Percentiles rank a stretch among this genome's conserved stretches.
Conservation (phyloP, 2,329 filamentous ascomycete genomes). For the Zymoseptoria crescenta region DNA sequence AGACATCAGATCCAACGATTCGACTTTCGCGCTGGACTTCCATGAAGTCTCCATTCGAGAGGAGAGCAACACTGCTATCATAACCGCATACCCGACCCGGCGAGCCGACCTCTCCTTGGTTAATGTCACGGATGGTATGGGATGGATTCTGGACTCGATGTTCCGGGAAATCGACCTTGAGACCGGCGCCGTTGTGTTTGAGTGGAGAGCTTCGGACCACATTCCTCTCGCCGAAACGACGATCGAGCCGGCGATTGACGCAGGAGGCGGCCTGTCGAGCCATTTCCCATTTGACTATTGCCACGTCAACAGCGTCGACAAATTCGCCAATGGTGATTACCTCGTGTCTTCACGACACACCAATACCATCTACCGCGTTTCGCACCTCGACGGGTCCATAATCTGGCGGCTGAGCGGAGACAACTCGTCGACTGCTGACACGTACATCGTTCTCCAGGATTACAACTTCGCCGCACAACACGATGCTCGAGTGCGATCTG, state of each 20-base stretch:
- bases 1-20: slow-evolving; percentile 28
- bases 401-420: slow-evolving; percentile 30
- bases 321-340: slow-evolving; percentile 31
- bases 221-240: slow-evolving; percentile 19
- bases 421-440: slow-evolving; percentile 4
- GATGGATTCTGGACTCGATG: slow-evolving; percentile 22
- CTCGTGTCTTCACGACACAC: slow-evolving; percentile 34
- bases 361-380: slow-evolving; percentile 33
- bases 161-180: slow-evolving; percentile 39
- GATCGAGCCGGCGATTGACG: background rate
- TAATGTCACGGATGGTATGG: slow-evolving; percentile 5
- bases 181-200: slow-evolving; percentile 34
- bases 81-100: background rate
- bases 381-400: slow-evolving; percentile 27
- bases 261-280: slow-evolving; percentile 1
- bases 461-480: slow-evolving; percentile 11
- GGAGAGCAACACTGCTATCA: slow-evolving; percentile 1
- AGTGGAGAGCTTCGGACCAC: slow-evolving; percentile 40
- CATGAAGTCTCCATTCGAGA: slow-evolving; percentile 33
- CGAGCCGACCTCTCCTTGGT: background rate
- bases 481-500: slow-evolving; percentile 4
- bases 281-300: background rate
- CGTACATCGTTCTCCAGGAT: background rate
- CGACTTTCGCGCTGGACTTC: slow-evolving; percentile 25
- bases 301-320: slow-evolving; percentile 35